These are phyloP conservation scores for Boechera divaricarpa DNA, from an alignment of 345 rosid genomes.

Conservation along the genomic window DNA sequence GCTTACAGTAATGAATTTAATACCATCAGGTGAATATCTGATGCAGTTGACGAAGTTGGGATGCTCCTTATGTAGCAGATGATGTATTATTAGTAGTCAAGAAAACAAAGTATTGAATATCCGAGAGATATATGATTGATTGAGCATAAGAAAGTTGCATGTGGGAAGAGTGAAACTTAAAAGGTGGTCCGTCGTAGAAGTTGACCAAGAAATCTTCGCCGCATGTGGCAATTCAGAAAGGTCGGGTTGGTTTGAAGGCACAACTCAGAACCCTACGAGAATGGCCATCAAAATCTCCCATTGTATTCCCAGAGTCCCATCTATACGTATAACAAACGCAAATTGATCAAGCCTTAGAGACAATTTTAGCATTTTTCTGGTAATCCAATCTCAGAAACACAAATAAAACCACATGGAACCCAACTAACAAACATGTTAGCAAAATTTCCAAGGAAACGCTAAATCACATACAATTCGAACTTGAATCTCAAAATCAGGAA, in stretches of 20 bases:
- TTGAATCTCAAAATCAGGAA: background rate
- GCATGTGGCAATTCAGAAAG: slow-evolving; percentile 85
- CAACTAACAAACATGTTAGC: background rate
- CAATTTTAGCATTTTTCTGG: background rate
- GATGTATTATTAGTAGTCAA: background rate
- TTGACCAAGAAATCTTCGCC: slow-evolving; percentile 96
- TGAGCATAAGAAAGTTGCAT: slow-evolving; percentile 49
- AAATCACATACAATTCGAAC: background rate
- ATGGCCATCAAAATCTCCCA: slow-evolving; percentile 97
- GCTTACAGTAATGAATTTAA: slow-evolving; percentile 83
- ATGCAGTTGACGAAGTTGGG: slow-evolving; percentile 92
- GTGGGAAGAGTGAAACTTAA: slow-evolving; percentile 89
- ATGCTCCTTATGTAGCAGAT: slow-evolving; percentile 62
- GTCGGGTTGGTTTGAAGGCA: slow-evolving; percentile 89
- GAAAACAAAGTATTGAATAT: background rate
- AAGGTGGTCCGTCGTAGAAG: slow-evolving; percentile 95
- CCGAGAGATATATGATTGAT: background rate
- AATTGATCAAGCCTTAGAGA: background rate
- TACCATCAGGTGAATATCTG: slow-evolving; percentile 93
- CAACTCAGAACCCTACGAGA: slow-evolving; percentile 88
- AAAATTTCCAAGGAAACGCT: background rate
- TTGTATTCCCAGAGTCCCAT: slow-evolving; percentile 97
- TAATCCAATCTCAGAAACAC: background rate
- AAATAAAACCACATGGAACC: background rate
- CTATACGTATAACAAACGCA: slow-evolving; percentile 44